Base-by-base conservation (phyloP, 139 green algal species). In the Yamagishiella unicocca region DNA sequence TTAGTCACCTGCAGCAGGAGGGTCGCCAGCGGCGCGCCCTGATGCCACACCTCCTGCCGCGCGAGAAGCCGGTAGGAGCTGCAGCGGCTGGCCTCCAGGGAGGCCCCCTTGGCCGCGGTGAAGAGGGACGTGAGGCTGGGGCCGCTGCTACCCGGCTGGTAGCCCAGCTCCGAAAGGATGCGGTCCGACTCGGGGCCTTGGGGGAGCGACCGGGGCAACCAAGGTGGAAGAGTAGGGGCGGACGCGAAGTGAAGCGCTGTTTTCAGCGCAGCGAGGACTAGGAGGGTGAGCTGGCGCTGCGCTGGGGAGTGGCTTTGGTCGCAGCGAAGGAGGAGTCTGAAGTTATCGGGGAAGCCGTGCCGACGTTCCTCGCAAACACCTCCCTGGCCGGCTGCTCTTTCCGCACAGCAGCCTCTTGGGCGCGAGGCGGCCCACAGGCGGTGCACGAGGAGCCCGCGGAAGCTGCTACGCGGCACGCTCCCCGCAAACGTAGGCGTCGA, bases 41-140 rank as follows among this genome's bases (percentile, higher is more conserved):
- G 37, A n/a, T 55, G 66, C 81, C 81, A 80, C 24, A 87, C 81
- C 81, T 87, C 81, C 66, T 79, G 66, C 31, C 81, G 81, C 29
- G 81, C 81, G 46, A 87, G 81, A 33, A 87, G 66, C 31, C 24
- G 27, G 43, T 67, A 85, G 40, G 29, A 61, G 79, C 81, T 35
- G 35, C 81, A 17, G 46, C 66, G 0, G 66, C 40, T 2, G 22
- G 46, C 29, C 66, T 71, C 45, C 22, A 79, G 33, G 25, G 46
- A 35, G 7, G 45, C 31, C 27, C 81, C 79, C 2, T 31, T 17
- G 19, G 79, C 24, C 1, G 81, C 66, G 1, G 81, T 33, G 35
- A 87, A 79, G 3, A 87, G 81, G 9, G 61, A 38, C 33, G 66
- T 8, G 24, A 87, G 81, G 25, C 55, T 75, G 58, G n/a, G 45